phyloP scores from a whole-genome alignment of 306 rosid genomes.

The Betula pendula region DNA sequence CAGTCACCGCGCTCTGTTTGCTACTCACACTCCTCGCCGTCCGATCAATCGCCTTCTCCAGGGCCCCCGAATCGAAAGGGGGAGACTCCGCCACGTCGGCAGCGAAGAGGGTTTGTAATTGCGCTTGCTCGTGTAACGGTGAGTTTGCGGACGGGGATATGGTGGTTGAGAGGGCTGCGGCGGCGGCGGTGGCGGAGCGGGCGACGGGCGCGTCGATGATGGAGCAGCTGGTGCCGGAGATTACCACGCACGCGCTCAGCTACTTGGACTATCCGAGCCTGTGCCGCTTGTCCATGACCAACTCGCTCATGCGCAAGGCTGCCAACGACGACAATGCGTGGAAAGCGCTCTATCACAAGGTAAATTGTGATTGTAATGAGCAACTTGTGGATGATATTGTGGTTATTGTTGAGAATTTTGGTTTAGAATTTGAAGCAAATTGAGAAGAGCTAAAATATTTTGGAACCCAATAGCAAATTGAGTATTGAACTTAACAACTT shows the following conservation, averaged over 20 bases:
- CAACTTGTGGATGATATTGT: background rate
- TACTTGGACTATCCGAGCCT: constrained; percentile 94
- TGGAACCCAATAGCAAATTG: background rate
- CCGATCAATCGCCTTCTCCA: constrained; percentile 46
- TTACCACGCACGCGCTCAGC: constrained; percentile 94
- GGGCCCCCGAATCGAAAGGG: constrained; percentile 23
- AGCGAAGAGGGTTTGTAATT: constrained; percentile 39
- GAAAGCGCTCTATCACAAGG: constrained; percentile 98
- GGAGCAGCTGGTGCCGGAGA: constrained; percentile 99
- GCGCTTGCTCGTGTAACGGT: constrained; percentile 44
- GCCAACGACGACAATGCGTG: constrained; percentile 98
- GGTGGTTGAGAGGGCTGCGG: constrained; percentile 45
- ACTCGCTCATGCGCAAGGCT: constrained; percentile 89
- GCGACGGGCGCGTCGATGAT: constrained; percentile 88
- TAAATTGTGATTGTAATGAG: constrained; percentile 9
- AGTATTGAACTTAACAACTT: background rate
- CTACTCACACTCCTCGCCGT: constrained; percentile 50
- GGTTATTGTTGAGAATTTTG: background rate
- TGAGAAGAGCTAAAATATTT: background rate
- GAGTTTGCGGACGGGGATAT: constrained; percentile 33
- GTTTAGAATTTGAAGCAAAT: background rate
- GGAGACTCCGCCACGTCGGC: background rate
- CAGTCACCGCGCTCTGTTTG: constrained; percentile 62
- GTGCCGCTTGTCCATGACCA: constrained; percentile 96
- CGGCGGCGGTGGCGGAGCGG: constrained; percentile 45